Evolutionary conservation across 768 basidiomycete species (phyloP), one percentile per base, ranked within the genome.

Genomic region (Suillus tomentosus): DNA sequence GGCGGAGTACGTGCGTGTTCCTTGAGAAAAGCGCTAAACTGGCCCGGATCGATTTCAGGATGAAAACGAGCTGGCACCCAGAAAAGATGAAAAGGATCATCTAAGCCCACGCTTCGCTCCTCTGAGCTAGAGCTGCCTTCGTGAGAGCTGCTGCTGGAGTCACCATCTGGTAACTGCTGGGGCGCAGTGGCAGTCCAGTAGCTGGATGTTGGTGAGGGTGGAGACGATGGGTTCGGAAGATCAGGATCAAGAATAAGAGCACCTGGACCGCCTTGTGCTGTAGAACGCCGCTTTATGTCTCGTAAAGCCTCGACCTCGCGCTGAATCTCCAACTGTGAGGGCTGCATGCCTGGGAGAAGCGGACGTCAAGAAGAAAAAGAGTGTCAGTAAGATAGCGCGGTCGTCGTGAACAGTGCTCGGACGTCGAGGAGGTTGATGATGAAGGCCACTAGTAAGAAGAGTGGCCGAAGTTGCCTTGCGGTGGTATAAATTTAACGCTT

Each of bases 21-120:
- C 75, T 95, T 92, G 69, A 99, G 86, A 74, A 99, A 98, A 13
- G 89, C 91, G 60, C 94, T 87, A 77, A 99, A 99, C 76, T 99
- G 95, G 55, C 88, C 91, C 27, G 97, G 97, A 0, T 96, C 96
- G 72, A 99, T 92, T 80, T 99, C 97, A 37, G 97, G 97, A 74
- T 99, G 97, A 42, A 98, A 82, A 64, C 90, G 87, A 17, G 97
- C 97, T 61, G 97, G 97, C 36, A 99, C 95, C 97, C 97, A 99
- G 83, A 99, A 99, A 67, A 98, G 86, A 76, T 94, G 91, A 71
- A 89, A 88, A 3, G 92, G 90, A 79, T 96, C 93, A 70, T 92
- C 88, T 45, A 83, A 75, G 24, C 71, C n/a, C n/a, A 50, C 13
- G 9, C 48, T 62, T 58, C 70, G 74, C 31, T 76, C 76, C 60